A percentile compares a stretch with the other conserved stretches of the same genome.
Evolutionary conservation across 2,329 filamentous ascomycete genomes (phyloP).

Genomic region (Ceratocystis lukuohia): DNA sequence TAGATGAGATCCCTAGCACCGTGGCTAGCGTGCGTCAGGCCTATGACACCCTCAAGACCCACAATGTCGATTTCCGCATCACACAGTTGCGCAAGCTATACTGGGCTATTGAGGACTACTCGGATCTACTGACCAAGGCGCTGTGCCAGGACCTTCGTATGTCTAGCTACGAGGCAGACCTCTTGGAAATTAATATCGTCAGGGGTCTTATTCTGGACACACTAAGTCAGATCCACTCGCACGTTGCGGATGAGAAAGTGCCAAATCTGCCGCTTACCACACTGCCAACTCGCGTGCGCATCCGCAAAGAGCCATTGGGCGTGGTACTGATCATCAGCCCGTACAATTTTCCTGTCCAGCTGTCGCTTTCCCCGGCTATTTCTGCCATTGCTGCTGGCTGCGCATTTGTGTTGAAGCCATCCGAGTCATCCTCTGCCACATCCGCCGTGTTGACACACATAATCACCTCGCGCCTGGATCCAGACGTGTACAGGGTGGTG

Average conservation of each 20-base stretch:
- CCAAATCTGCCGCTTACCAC: slow-evolving; percentile 39
- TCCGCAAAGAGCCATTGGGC: slow-evolving; percentile 80
- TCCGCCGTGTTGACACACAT: slow-evolving; percentile 72
- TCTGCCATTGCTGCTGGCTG: slow-evolving; percentile 90
- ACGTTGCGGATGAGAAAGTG: slow-evolving; percentile 68
- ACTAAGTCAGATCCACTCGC: slow-evolving; percentile 64
- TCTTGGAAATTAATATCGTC: slow-evolving; percentile 65
- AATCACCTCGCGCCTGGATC: slow-evolving; percentile 62
- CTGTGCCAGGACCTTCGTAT: slow-evolving; percentile 68
- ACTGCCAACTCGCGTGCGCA: slow-evolving; percentile 56
- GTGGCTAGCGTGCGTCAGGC: slow-evolving; percentile 49
- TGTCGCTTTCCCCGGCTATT: slow-evolving; percentile 64
- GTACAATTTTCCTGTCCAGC: slow-evolving; percentile 85
- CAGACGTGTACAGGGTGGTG: slow-evolving; percentile 59
- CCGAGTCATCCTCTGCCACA: slow-evolving; percentile 62
- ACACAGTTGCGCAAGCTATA: slow-evolving; percentile 86
- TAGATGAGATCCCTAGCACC: slow-evolving; percentile 40
- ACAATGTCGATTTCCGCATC: slow-evolving; percentile 66
- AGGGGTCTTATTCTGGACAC: slow-evolving; percentile 71
- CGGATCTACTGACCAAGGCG: slow-evolving; percentile 58
- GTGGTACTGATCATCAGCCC: slow-evolving; percentile 74
- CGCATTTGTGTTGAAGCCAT: slow-evolving; percentile 81
- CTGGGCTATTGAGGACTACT: slow-evolving; percentile 77
- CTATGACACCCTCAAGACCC: slow-evolving; percentile 72
- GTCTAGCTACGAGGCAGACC: slow-evolving; percentile 55